Base-by-base conservation (phyloP, 75 land plant species). In the Isoetes taiwanensis region DNA sequence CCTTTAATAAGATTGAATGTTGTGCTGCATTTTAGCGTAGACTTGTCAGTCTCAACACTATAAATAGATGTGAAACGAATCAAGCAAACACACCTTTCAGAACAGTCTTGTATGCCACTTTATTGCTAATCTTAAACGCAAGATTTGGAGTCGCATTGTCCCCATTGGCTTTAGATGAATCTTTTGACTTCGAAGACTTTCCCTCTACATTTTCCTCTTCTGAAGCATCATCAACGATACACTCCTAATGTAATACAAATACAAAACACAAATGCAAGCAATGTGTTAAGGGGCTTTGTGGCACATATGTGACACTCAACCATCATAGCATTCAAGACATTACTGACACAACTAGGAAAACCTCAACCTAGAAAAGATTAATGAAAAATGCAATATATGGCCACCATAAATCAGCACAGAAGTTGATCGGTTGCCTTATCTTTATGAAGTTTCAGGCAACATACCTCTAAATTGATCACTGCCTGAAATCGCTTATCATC, bases 401-500 rank as follows among this genome's bases (percentile, higher is more conserved):
- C 25, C 6, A 19, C 25, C 50, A 9, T 46, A 23, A 6, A 23
- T 19, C 50, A 46, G 4, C 21, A 46, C 4, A 5, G 16, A 46
- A n/a, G n/a, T n/a, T n/a, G n/a, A n/a, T n/a, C n/a, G n/a, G n/a
- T n/a, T n/a, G n/a, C n/a, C n/a, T n/a, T n/a, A n/a, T n/a, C n/a
- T n/a, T n/a, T n/a, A n/a, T n/a, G n/a, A n/a, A n/a, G n/a, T n/a
- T n/a, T n/a, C 11, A 1, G 0, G 2, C 30, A 16, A 60, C 64
- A 20, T 59, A 90, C 97, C 82, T 94, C 99, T 39, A 94, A 68
- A 43, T 73, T 79, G 52, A 94, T 82, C 46, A 88, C 82, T 38
- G 90, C 99, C 52, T 85, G 86, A 52, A 94, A 94, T 72, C 75
- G 96, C 42, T 67, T 75, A 54, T 94, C 99, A 35, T 94, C 99